Conservation (phyloP, 192 early-diverging fungal genomes). For the Phycomyces nitens region DNA sequence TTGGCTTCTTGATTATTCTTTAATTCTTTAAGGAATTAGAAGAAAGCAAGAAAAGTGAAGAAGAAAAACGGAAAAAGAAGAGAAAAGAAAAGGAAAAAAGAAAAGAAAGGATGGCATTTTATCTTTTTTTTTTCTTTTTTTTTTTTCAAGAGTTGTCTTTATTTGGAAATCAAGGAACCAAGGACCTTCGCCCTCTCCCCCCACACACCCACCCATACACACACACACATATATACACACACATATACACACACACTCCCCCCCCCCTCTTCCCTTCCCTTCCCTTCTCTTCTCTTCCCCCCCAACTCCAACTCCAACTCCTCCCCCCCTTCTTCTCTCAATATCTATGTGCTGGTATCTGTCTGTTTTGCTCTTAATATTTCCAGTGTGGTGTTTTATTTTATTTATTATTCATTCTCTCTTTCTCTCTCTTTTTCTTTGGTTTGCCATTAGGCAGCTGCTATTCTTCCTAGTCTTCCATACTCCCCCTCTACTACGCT, state of each 20-base stretch:
- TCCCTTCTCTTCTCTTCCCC: neutral
- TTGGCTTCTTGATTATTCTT: neutral
- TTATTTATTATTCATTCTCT: too few species aligned
- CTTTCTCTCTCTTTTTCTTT: too few species aligned
- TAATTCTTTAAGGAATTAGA: constrained; percentile 2
- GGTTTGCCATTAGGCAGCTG: too few species aligned
- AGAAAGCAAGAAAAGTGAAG: neutral
- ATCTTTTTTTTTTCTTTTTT: constrained; percentile 2
- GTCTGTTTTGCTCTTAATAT: too few species aligned
- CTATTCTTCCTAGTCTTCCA: too few species aligned
- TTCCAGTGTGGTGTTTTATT: too few species aligned
- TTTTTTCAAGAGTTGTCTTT: constrained; percentile 1
- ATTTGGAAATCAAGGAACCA: neutral
- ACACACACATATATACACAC: neutral
- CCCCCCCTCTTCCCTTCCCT: neutral
- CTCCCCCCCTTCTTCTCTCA: neutral
- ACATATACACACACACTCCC: neutral
- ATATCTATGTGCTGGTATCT: too few species aligned
- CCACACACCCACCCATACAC: neutral
- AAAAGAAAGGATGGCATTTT: neutral
- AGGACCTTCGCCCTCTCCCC: neutral
- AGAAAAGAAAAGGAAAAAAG: constrained; percentile 13
- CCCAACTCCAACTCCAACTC: neutral
- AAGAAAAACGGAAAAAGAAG: constrained; percentile 4
- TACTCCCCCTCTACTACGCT: neutral